A percentile compares a stretch with the other conserved stretches of the same genome.
These are phyloP conservation scores for Hortaea werneckii DNA, from an alignment of 2,329 filamentous ascomycete genomes.

Conservation along the genomic window DNA sequence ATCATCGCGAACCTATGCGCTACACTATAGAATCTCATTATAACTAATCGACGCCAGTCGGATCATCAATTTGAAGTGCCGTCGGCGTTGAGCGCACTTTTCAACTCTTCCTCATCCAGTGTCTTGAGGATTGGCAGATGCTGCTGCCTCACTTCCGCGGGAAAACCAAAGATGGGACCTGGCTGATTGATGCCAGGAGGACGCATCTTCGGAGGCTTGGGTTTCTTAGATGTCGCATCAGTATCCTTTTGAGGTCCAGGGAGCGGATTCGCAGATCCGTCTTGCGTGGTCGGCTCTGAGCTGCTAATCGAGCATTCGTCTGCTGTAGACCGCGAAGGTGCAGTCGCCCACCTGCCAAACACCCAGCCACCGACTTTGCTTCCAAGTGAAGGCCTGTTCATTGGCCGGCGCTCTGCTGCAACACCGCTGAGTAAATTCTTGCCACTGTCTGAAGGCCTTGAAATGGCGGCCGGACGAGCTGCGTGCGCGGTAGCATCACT, in stretches of 20 bases:
- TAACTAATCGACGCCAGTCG: too few relatives aligned
- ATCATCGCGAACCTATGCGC: too few relatives aligned
- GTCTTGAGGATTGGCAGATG: conserved; percentile 45
- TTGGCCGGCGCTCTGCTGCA: conserved; percentile 17
- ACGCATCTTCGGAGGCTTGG: conserved; percentile 33
- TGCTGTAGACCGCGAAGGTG: conserved; percentile 31
- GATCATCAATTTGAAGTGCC: neutral
- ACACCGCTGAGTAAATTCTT: conserved; percentile 24
- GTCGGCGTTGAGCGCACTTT: conserved; percentile 16
- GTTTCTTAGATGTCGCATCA: conserved; percentile 14
- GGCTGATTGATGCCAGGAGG: conserved; percentile 69
- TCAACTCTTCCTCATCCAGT: conserved; percentile 51
- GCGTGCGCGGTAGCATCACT: conserved; percentile 25
- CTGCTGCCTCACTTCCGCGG: conserved; percentile 45
- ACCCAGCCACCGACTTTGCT: conserved; percentile 55
- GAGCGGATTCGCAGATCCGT: too few relatives aligned
- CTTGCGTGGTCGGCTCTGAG: neutral
- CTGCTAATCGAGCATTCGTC: conserved; percentile 1
- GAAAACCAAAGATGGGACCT: conserved; percentile 63
- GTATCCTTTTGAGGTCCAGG: neutral
- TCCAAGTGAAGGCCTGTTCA: conserved; percentile 26
- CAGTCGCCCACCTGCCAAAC: conserved; percentile 51
- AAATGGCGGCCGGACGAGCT: conserved; percentile 20
- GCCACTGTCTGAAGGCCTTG: conserved; percentile 25
- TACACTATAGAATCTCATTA: too few relatives aligned